Conservation (phyloP, 371 early-diverging fungal genomes). For the Batrachochytrium dendrobatidis region DNA sequence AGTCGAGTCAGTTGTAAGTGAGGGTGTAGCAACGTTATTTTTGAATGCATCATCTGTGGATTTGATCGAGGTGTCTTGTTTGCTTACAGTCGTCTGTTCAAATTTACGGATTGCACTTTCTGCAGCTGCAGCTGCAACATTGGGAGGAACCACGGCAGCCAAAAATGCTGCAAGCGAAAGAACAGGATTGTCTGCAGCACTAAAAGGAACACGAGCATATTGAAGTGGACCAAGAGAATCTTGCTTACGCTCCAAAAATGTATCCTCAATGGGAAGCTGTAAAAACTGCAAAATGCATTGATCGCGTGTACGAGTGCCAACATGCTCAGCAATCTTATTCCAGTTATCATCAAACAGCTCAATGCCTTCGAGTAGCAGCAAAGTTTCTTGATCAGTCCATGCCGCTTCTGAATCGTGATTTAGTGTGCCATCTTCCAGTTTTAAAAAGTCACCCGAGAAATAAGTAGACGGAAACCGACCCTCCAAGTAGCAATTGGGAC, state of each 20-base stretch:
- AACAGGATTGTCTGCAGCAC: constrained; percentile 87
- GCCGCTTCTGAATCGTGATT: constrained; percentile 38
- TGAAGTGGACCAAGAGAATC: constrained; percentile 35
- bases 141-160: constrained; percentile 84
- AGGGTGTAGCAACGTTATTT: no score
- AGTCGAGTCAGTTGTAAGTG: no score
- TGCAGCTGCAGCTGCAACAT: constrained; percentile 85
- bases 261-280: constrained; percentile 92
- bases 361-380: constrained; percentile 89
- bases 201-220: constrained; percentile 47
- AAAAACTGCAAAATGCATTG: constrained; percentile 94
- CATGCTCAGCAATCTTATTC: constrained; percentile 88
- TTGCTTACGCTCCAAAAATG: constrained; percentile 47
- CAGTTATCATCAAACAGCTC: constrained; percentile 97
- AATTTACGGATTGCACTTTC: constrained; percentile 31
- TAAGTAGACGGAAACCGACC: constrained; percentile 88
- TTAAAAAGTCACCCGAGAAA: constrained; percentile 82
- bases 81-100: no score
- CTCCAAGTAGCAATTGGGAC: constrained; percentile 81
- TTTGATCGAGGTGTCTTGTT: no score
- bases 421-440: constrained; percentile 45
- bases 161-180: constrained; percentile 93
- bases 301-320: constrained; percentile 85
- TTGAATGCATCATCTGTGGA: no score
- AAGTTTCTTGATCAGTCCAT: constrained; percentile 94